phyloP scores from a whole-genome alignment of 1,284 basidiomycete genomes.

The Laetiporus sulphureus region DNA sequence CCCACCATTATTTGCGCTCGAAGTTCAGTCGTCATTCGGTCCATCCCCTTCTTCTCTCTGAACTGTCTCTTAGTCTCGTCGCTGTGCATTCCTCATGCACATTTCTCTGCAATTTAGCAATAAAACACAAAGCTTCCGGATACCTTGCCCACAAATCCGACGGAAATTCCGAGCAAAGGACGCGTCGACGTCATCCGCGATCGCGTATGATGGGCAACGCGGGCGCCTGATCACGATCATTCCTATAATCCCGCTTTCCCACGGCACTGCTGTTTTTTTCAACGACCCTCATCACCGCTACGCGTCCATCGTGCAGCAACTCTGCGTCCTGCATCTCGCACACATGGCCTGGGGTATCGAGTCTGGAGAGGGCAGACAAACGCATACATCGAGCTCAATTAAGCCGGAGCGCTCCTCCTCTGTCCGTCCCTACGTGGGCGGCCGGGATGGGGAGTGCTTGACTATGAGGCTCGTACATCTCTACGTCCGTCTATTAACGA shows the following conservation, averaged over 20 bases:
- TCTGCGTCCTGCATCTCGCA: conserved; percentile 29
- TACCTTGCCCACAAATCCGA: too few relatives aligned
- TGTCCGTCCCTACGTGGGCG: conserved; percentile 26
- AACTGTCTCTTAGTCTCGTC: too few relatives aligned
- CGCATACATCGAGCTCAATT: conserved; percentile 55
- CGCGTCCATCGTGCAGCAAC: conserved; percentile 32
- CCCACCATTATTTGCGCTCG: too few relatives aligned
- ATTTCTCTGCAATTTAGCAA: too few relatives aligned
- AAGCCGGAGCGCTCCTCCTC: conserved; percentile 70
- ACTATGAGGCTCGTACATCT: conserved; percentile 65
- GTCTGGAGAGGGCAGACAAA: conserved; percentile 33
- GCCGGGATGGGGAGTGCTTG: conserved; percentile 58
- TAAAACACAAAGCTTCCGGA: too few relatives aligned
- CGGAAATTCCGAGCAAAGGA: background rate
- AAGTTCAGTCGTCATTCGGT: too few relatives aligned
- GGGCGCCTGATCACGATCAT: too few relatives aligned
- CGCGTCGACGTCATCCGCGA: background rate
- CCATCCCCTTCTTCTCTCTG: too few relatives aligned
- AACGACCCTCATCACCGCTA: conserved; percentile 32
- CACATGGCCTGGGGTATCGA: conserved; percentile 45
- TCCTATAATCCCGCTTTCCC: too few relatives aligned
- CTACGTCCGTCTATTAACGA: background rate
- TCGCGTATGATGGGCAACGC: too few relatives aligned
- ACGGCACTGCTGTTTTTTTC: conserved; percentile 9
- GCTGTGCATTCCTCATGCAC: too few relatives aligned